Conservation (phyloP, 768 basidiomycete species). For the Tulasnella sp. region DNA sequence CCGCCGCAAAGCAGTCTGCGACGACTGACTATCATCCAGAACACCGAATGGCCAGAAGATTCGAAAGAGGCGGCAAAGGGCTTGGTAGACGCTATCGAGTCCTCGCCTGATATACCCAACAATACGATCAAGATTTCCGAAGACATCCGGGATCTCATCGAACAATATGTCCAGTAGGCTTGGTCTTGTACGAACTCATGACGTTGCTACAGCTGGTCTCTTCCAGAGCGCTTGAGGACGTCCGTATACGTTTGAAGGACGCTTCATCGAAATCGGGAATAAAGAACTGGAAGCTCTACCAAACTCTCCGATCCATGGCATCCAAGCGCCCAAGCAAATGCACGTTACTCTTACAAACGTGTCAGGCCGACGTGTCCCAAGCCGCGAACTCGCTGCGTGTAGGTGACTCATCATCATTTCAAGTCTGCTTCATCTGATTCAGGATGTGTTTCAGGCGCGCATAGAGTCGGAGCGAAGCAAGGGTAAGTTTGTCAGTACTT, state of each 20-base stretch:
- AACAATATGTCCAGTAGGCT: not conserved
- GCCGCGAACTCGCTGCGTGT: not conserved
- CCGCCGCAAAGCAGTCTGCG: not conserved
- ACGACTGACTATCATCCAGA: not conserved
- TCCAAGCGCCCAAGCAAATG: not conserved
- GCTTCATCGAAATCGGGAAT: not conserved
- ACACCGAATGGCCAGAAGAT: not conserved
- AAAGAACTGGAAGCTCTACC: not conserved
- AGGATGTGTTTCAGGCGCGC: not conserved
- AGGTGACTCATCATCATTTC: not conserved
- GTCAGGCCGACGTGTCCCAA: not conserved
- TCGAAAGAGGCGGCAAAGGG: not conserved
- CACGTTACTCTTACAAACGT: not conserved
- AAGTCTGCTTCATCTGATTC: not conserved
- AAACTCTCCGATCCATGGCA: not conserved
- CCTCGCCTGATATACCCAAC: not conserved
- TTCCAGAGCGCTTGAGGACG: not conserved
- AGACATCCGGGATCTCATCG: not conserved
- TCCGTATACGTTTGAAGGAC: not conserved
- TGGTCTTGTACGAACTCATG: not conserved
- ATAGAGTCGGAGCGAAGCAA: not conserved
- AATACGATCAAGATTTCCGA: not conserved
- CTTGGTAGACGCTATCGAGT: not conserved
- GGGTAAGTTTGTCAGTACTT: no score
- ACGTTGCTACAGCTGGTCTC: not conserved